These are phyloP conservation scores for Zymoseptoria crescenta DNA, from an alignment of 2,329 filamentous ascomycete species.

Conservation along the genomic window DNA sequence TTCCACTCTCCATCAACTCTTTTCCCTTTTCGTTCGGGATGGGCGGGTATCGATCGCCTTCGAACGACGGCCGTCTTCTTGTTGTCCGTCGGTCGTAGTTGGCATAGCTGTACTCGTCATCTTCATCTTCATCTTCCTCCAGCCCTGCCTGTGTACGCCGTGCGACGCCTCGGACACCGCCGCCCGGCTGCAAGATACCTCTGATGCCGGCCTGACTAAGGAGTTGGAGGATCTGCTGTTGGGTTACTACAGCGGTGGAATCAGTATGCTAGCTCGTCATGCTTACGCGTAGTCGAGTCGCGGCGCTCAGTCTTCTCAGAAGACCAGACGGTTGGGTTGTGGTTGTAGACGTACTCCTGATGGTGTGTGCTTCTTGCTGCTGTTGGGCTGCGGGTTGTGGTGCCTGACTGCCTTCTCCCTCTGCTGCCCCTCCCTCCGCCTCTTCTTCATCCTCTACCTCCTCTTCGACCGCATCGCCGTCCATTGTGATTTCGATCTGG, in stretches of 20 bases:
- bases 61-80: slow-evolving; percentile 39
- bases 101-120: slow-evolving; percentile 33
- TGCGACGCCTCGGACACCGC: slow-evolving; percentile 16
- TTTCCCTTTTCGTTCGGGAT: slow-evolving; percentile 71
- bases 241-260: slow-evolving; percentile 32
- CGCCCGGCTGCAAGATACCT: slow-evolving; percentile 40
- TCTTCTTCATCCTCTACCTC: slow-evolving; percentile 18
- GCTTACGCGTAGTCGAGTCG: slow-evolving; percentile 12
- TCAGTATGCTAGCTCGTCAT: slow-evolving; percentile 1
- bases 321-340: slow-evolving; percentile 3
- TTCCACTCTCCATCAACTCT: slow-evolving; percentile 72
- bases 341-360: slow-evolving; percentile 23
- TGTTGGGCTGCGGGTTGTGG: slow-evolving; percentile 14
- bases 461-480: slow-evolving; percentile 27
- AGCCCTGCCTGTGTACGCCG: slow-evolving; percentile 17
- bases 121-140: slow-evolving; percentile 31
- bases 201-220: slow-evolving; percentile 48
- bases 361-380: slow-evolving; percentile 17
- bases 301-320: slow-evolving; percentile 11
- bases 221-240: slow-evolving; percentile 46
- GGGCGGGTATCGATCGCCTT: slow-evolving; percentile 60
- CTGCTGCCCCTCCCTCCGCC: slow-evolving; percentile 22
- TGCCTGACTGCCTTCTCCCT: slow-evolving; percentile 27
- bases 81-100: slow-evolving; percentile 39
- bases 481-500: slow-evolving; percentile 21